phyloP scores from a whole-genome alignment of 192 early-diverging fungal species.

The Linnemannia hyalina region DNA sequence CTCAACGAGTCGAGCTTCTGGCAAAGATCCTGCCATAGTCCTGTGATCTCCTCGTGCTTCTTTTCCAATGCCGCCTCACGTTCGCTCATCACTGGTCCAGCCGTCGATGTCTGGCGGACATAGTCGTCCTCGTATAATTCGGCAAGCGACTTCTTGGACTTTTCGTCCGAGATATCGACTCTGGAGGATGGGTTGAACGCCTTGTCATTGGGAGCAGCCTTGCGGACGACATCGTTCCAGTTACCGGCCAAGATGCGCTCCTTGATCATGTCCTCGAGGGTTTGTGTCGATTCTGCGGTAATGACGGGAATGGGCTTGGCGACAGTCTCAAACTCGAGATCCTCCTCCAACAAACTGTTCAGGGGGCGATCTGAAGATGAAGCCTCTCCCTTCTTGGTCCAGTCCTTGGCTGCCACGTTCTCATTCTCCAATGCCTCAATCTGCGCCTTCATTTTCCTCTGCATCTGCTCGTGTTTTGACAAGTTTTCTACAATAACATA shows the following conservation, averaged over 20 bases:
- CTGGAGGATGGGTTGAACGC: constrained; percentile 80
- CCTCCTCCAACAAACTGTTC: constrained; percentile 94
- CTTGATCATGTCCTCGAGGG: constrained; percentile 95
- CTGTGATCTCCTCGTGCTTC: constrained; percentile 86
- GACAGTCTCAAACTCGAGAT: constrained; percentile 91
- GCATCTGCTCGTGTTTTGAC: constrained; percentile 88
- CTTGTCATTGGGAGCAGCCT: constrained; percentile 79
- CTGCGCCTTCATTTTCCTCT: constrained; percentile 73
- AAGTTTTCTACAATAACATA: constrained; percentile 36
- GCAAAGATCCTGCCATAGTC: constrained; percentile 83
- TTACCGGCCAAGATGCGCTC: constrained; percentile 88
- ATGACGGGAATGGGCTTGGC: constrained; percentile 95
- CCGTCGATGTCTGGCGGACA: constrained; percentile 69
- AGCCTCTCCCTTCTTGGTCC: constrained; percentile 93
- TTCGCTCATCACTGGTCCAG: constrained; percentile 68
- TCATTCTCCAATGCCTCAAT: constrained; percentile 91
- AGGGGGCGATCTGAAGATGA: constrained; percentile 83
- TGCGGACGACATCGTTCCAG: constrained; percentile 96
- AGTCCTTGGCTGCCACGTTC: constrained; percentile 85
- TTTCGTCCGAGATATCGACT: constrained; percentile 88
- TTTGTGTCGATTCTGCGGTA: constrained; percentile 88
- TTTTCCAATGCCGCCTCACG: constrained; percentile 83
- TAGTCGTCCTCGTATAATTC: constrained; percentile 95
- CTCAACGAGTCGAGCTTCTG: constrained; percentile 90
- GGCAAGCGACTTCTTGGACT: constrained; percentile 89